phyloP scores from a whole-genome alignment of 169 alveolate species.

The Amoebophrya sp. region DNA sequence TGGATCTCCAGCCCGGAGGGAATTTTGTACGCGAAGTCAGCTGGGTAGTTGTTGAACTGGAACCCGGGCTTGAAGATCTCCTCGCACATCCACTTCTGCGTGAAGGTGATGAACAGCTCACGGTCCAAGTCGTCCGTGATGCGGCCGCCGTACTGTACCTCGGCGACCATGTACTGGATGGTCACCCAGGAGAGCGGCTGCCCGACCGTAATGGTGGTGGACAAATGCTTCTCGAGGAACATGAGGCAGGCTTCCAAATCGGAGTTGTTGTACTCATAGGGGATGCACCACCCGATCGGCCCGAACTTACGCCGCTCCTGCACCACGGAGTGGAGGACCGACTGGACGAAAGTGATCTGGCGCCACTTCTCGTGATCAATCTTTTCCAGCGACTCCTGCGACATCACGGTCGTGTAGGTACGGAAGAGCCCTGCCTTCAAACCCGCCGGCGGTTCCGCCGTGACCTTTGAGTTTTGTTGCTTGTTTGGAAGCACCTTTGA shows the following conservation, averaged over 20 bases:
- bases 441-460: slow-evolving; percentile 86
- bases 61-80: slow-evolving; percentile 32
- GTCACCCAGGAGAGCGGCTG: slow-evolving; percentile 69
- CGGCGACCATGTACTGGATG: slow-evolving; percentile 79
- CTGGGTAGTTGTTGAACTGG: slow-evolving; percentile 36
- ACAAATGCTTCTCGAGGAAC: slow-evolving; percentile 80
- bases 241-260: slow-evolving; percentile 83
- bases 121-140: slow-evolving; percentile 85
- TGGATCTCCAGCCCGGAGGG: slow-evolving; percentile 71
- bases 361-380: slow-evolving; percentile 84
- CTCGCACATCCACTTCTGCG: slow-evolving; percentile 56
- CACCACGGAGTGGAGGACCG: slow-evolving; percentile 56
- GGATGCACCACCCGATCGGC: slow-evolving; percentile 83
- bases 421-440: slow-evolving; percentile 79
- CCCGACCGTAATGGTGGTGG: slow-evolving; percentile 51
- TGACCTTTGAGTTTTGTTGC: slow-evolving; percentile 42
- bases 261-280: slow-evolving; percentile 83
- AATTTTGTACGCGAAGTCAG: slow-evolving; percentile 58
- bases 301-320: slow-evolving; percentile 87
- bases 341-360: slow-evolving; percentile 62
- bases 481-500: too few relatives aligned
- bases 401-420: slow-evolving; percentile 75
- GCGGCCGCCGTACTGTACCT: slow-evolving; percentile 90
- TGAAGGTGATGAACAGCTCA: slow-evolving; percentile 72
- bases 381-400: slow-evolving; percentile 79